Base-by-base conservation (phyloP, 495 filamentous ascomycete species). In the Penicillium bialowiezense region DNA sequence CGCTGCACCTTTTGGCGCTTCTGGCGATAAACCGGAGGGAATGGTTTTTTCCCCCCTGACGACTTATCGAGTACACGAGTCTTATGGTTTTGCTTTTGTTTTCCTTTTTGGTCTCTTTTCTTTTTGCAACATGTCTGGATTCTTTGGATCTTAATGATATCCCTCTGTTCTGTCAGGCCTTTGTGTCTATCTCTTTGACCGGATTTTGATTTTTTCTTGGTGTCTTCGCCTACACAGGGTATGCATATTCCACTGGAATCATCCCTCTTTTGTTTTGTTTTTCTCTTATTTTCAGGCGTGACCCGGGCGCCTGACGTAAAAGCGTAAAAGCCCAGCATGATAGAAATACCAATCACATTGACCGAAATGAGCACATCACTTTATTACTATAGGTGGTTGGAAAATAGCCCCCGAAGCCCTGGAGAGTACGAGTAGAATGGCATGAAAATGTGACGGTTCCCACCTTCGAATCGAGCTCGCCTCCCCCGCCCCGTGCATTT, bases 51-150 rank as follows among this genome's bases (percentile, higher is more conserved):
- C 19, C 38, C 10, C 49, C 52, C 46, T 62, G 56, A 59, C 56
- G 59, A 62, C 44, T 62, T 58, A 56, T 48, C 55, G 59, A 62
- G 52, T 62, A 59, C 51, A 62, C 59, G 59, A 62, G 55, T 59
- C 52, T 51, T 54, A 56, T 52, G 55, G 46, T 44, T 56, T 54
- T 57, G 41, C 64, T 59, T 63, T 51, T 51, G 48, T 60, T 57
- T 42, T 1, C 14, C 3, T 29, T 41, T 29, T 28, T 17, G 3
- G 3, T 8, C 23, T 8, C 23, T 33, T 21, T 41, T 34, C 18
- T 43, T 8, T 32, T 3, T 42, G 18, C 29, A 21, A 24, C 28
- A 14, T 50, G 43, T 44, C 41, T 56, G 37, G 53, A 42, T 57
- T 56, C 40, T 51, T 51, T 54, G 54, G 56, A 60, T 56, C 54